Evolutionary conservation across 345 rosid genomes (phyloP), one percentile per base, ranked within the genome.

Genomic region (Moricandia arvensis): DNA sequence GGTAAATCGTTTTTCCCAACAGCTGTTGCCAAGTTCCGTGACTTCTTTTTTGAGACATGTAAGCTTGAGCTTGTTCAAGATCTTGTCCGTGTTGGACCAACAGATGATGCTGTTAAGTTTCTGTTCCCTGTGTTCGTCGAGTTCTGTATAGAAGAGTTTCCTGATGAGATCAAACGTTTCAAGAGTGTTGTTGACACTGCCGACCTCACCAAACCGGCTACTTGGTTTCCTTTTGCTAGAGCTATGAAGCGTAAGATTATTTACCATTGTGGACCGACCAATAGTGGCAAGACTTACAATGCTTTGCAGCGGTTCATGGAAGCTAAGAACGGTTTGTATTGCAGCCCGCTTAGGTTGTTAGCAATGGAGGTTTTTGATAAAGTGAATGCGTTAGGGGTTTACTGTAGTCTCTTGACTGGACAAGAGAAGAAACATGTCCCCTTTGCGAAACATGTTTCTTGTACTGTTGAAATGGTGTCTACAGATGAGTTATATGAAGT

Each of bases 341-440:
- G 97, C 64, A 91, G 97, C 66, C 98, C 98, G 5, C 86, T 94
- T 53, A 86, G 98, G 89, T 87, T 94, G 7, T 82, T 94, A 86
- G 98, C 97, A 2, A 94, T 94, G 98, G 98, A 94, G 82, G 98
- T 94, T 80, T 94, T 94, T n/a, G 96, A 91, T 82, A 94, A 91
- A 79, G 96, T 94, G 55, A 94, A 94, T 81, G 85, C 89, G 16
- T 73, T 73, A 37, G 96, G n/a, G 59, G 84, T 94, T 77, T 94
- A 94, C 69, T 94, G 98, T 73, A 94, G 91, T 78, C 97, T 91
- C 59, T 88, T 45, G 71, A 93, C 98, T 1, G 98, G 98, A 24
- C 93, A 94, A 82, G 98, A 94, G 80, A 90, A 89, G 81, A 91
- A 91, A 72, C 58, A 26, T 47, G 90, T 94, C 27, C 96, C 95